Conservation (phyloP, 1,139 yeast species). For the Lodderomyces jiufengensis region DNA sequence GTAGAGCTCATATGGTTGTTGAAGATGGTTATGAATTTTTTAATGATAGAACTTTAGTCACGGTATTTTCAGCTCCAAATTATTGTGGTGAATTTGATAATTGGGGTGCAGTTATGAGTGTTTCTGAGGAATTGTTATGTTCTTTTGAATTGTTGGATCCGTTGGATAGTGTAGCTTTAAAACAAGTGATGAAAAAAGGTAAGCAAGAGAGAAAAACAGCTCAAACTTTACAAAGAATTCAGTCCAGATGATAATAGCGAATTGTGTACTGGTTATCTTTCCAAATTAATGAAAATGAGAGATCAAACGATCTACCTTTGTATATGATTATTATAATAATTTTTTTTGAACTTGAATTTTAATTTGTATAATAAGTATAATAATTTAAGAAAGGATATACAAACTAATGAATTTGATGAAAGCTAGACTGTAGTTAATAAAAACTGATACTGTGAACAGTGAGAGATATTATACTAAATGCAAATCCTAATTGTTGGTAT, state of each 20-base stretch:
- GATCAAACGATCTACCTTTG: background rate
- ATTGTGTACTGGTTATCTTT: no score
- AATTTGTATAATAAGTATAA: background rate
- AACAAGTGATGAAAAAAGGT: conserved; percentile 88
- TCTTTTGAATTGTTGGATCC: conserved; percentile 93
- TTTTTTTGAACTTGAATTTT: background rate
- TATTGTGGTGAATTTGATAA: conserved; percentile 98
- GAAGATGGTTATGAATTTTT: conserved; percentile 98
- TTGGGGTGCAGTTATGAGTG: conserved; percentile 99
- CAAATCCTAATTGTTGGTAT: no score
- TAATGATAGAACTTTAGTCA: conserved; percentile 87
- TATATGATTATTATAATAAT: background rate
- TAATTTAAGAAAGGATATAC: no score
- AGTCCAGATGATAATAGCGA: conserved; percentile 5
- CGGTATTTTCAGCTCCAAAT: conserved; percentile 95
- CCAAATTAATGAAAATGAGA: background rate
- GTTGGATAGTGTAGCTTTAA: conserved; percentile 85
- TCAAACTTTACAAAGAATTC: conserved; percentile 16
- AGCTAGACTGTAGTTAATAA: no score
- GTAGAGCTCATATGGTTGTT: conserved; percentile 98
- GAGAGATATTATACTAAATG: no score
- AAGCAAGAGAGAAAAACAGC: conserved; percentile 73
- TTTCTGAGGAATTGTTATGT: conserved; percentile 85
- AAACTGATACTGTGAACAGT: no score
- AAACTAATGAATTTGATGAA: no score